Percentiles rank a stretch among this genome's conserved stretches.
Conservation (phyloP, 2,329 filamentous ascomycete species). For the Zasmidium cellare region DNA sequence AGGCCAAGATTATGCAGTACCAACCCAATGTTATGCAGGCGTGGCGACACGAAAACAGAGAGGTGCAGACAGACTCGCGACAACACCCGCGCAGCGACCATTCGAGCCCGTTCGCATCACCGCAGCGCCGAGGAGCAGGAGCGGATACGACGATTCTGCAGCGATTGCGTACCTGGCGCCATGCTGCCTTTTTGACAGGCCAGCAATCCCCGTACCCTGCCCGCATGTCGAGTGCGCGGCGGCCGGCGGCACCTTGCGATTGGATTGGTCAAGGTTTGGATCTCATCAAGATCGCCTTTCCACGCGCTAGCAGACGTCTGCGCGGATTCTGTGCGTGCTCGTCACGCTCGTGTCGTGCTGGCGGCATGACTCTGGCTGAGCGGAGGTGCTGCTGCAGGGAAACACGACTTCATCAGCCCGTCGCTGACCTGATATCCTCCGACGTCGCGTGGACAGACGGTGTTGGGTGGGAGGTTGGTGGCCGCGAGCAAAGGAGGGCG, state of each 20-base stretch:
- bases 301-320: slow-evolving; percentile 1
- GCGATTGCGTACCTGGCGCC: slow-evolving; percentile 4
- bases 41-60: slow-evolving; percentile 1
- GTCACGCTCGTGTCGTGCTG: neutral
- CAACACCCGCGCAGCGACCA: neutral
- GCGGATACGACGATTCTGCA: neutral
- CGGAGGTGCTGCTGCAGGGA: neutral
- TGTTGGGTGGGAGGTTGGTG: neutral
- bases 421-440: neutral
- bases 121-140: neutral
- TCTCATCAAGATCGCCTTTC: neutral
- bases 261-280: slow-evolving; percentile 4
- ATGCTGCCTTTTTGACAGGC: neutral
- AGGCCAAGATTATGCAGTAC: neutral
- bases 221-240: neutral
- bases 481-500: neutral
- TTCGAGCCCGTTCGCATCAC: no score
- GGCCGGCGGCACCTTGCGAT: neutral
- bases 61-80: neutral
- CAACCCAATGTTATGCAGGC: neutral
- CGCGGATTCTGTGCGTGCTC: neutral
- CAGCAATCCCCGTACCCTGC: neutral
- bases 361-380: neutral
- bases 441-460: neutral
- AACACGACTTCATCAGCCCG: neutral